Evolutionary conservation across 2,329 filamentous ascomycete species (phyloP).

Genomic region (Magnaporthales sp.): DNA sequence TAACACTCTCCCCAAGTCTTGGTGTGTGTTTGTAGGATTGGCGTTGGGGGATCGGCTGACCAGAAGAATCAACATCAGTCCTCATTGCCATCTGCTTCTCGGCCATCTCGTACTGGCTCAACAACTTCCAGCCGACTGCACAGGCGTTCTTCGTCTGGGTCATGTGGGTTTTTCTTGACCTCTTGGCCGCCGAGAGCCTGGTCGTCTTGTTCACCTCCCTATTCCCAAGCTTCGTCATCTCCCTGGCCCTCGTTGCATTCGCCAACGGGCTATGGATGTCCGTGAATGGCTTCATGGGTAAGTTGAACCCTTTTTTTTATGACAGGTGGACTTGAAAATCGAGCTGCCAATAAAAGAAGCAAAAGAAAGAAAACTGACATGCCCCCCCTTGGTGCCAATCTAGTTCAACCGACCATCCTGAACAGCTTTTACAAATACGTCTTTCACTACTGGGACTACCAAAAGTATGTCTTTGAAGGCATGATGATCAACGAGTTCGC

Average conservation of each 20-base stretch:
- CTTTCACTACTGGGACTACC: constrained; percentile 85
- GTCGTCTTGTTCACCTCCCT: constrained; percentile 68
- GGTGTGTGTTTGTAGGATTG: neutral
- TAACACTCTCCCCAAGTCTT: neutral
- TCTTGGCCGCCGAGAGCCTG: constrained; percentile 72
- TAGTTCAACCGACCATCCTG: constrained; percentile 57
- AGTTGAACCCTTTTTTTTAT: neutral
- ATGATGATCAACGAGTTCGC: constrained; percentile 91
- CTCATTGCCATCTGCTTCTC: constrained; percentile 70
- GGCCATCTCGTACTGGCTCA: constrained; percentile 69
- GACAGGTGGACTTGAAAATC: neutral
- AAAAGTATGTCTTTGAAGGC: constrained; percentile 77
- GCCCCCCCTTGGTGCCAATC: constrained; percentile 44
- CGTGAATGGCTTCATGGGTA: constrained; percentile 64
- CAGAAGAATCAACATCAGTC: constrained; percentile 30
- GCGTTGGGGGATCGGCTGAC: neutral
- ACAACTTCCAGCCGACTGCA: constrained; percentile 60
- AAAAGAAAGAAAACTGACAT: neutral
- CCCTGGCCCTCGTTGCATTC: constrained; percentile 72
- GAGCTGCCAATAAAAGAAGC: neutral
- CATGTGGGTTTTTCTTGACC: constrained; percentile 78
- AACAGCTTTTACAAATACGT: constrained; percentile 83
- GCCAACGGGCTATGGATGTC: constrained; percentile 88
- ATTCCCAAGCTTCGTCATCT: constrained; percentile 71
- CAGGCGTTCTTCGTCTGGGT: constrained; percentile 68